Evolutionary conservation across 441 rosid species (phyloP).

Genomic region (Populus trichocarpa): DNA sequence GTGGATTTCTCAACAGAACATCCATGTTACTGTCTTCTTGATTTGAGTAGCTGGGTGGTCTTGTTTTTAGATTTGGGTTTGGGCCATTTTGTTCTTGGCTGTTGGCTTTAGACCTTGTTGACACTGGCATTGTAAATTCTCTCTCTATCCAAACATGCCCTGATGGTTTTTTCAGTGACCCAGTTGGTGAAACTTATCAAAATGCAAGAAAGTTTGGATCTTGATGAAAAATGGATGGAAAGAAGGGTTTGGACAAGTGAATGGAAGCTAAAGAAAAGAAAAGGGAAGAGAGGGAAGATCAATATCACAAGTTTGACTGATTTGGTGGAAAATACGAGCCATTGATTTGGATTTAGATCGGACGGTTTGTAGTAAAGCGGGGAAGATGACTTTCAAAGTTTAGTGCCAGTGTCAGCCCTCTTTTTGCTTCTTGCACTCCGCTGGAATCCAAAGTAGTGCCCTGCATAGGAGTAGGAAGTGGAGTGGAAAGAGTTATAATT

Average conservation of each 20-base stretch:
- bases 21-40: conserved; percentile 37
- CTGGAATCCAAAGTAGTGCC: too few relatives aligned
- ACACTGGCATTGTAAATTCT: conserved; percentile 61
- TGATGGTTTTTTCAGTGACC: conserved; percentile 20
- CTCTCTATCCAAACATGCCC: conserved; percentile 47
- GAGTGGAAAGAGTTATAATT: conserved; percentile 26
- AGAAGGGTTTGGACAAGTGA: background rate
- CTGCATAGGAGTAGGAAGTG: background rate
- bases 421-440: conserved; percentile 15
- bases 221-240: background rate
- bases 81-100: conserved; percentile 31
- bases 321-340: conserved; percentile 13
- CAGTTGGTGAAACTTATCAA: conserved; percentile 19
- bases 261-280: conserved; percentile 18
- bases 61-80: conserved; percentile 29
- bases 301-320: conserved; percentile 2
- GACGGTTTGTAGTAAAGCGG: conserved; percentile 26
- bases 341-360: conserved; percentile 15
- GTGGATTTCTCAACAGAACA: conserved; percentile 53
- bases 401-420: conserved; percentile 15
- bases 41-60: conserved; percentile 22
- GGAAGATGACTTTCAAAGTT: conserved; percentile 23
- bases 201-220: conserved; percentile 14
- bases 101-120: conserved; percentile 66
- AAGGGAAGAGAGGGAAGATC: conserved; percentile 23